These are phyloP conservation scores for Aspergillus ostianus DNA, from an alignment of 495 filamentous ascomycete genomes.

Conservation along the genomic window DNA sequence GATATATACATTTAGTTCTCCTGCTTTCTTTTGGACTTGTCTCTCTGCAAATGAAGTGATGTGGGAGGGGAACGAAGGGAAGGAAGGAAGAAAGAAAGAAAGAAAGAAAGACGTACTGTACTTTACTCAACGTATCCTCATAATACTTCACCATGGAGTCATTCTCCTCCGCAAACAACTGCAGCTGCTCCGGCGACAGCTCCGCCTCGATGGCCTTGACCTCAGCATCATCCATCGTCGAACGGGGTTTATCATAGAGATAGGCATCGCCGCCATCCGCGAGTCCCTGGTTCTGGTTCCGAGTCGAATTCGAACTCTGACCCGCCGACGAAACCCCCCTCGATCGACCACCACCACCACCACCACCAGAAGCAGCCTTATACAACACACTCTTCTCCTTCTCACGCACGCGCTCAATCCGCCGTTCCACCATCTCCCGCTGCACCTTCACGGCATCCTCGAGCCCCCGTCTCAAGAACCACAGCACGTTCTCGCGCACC, in stretches of 20 bases:
- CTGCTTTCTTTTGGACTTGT: neutral
- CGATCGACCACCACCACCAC: neutral
- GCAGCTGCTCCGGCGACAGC: slow-evolving; percentile 77
- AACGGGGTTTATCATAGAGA: neutral
- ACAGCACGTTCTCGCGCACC: slow-evolving; percentile 77
- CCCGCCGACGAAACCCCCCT: slow-evolving; percentile 5
- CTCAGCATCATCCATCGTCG: slow-evolving; percentile 38
- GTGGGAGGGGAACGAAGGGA: neutral
- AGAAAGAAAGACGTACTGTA: slow-evolving; percentile 69
- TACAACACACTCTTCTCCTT: slow-evolving; percentile 84
- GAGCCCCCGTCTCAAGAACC: slow-evolving; percentile 71
- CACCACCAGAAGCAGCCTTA: slow-evolving; percentile 38
- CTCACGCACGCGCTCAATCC: slow-evolving; percentile 80
- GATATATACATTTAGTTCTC: no score
- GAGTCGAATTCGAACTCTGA: neutral
- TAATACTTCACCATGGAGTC: slow-evolving; percentile 88
- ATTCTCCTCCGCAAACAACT: slow-evolving; percentile 93
- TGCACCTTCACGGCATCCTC: slow-evolving; percentile 76
- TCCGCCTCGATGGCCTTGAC: slow-evolving; percentile 54
- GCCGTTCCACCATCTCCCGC: slow-evolving; percentile 85
- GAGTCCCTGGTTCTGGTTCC: neutral
- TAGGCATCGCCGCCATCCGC: neutral
- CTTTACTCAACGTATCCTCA: slow-evolving; percentile 86
- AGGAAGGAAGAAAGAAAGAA: no score
- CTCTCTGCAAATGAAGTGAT: neutral